Percentiles rank a stretch among this genome's conserved stretches.
These are phyloP conservation scores for Tephrocybe sp. DNA, from an alignment of 768 basidiomycete species.

Conservation along the genomic window DNA sequence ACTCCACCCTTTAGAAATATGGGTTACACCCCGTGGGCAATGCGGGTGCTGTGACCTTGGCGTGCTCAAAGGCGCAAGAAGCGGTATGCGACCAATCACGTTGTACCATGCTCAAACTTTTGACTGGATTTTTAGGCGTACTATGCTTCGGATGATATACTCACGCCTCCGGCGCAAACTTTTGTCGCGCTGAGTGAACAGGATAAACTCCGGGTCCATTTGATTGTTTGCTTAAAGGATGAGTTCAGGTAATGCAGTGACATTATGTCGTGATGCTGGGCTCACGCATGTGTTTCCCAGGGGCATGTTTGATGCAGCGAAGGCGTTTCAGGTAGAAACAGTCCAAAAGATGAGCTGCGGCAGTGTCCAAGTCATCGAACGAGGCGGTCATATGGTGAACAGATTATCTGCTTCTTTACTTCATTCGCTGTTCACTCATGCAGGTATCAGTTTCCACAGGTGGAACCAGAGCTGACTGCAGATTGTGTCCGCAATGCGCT, in stretches of 20 bases:
- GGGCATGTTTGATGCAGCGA: not conserved
- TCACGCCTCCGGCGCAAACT: not conserved
- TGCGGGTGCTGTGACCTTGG: not conserved
- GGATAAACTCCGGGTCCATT: not conserved
- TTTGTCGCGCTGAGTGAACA: not conserved
- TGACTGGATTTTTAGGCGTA: not conserved
- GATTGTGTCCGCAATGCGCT: not conserved
- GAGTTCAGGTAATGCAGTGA: not conserved
- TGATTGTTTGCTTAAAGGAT: not conserved
- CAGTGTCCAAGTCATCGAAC: not conserved
- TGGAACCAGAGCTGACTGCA: not conserved
- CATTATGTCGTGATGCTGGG: too few relatives aligned
- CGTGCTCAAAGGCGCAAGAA: not conserved
- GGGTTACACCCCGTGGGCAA: not conserved
- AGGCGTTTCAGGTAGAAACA: not conserved
- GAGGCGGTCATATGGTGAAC: not conserved
- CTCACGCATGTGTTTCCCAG: not conserved
- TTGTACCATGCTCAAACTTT: not conserved
- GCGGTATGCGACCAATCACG: not conserved
- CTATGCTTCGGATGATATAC: not conserved
- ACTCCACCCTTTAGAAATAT: not conserved
- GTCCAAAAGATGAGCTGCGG: not conserved
- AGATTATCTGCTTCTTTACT: too few relatives aligned
- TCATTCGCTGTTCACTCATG: not conserved
- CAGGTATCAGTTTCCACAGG: not conserved